Percentiles rank a stretch among this genome's conserved stretches.
phyloP scores from a whole-genome alignment of 192 early-diverging fungal species.

The Podila epicladia region DNA sequence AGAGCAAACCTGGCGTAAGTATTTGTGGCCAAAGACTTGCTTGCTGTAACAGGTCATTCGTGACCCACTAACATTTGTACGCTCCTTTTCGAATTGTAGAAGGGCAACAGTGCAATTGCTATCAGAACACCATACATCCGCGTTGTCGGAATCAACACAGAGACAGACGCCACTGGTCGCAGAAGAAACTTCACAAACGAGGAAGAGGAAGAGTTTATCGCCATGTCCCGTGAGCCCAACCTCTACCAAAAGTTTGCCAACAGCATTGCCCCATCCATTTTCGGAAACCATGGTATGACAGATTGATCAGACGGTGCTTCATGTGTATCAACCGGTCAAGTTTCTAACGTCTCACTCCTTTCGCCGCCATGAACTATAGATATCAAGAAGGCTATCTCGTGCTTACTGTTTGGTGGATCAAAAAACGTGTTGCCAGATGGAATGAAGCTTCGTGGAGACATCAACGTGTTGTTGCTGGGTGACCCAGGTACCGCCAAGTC shows the following conservation, averaged over 20 bases:
- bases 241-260: constrained; percentile 92
- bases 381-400: constrained; percentile 96
- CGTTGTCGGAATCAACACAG: constrained; percentile 91
- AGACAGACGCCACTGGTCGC: constrained; percentile 68
- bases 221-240: constrained; percentile 85
- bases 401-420: constrained; percentile 96
- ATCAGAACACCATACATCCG: constrained; percentile 94
- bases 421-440: constrained; percentile 96
- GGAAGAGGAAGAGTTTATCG: constrained; percentile 94
- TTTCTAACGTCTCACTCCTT: background rate
- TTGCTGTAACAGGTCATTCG: background rate
- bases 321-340: too few species aligned
- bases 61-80: background rate
- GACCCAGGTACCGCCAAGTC: constrained; percentile 99
- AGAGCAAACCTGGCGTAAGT: constrained; percentile 67
- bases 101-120: constrained; percentile 83
- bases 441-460: constrained; percentile 96
- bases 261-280: constrained; percentile 98
- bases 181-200: constrained; percentile 82
- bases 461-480: constrained; percentile 96
- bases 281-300: constrained; percentile 83
- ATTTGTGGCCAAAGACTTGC: background rate
- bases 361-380: constrained; percentile 59
- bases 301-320: background rate
- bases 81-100: constrained; percentile 49